phyloP scores from a whole-genome alignment of 768 basidiomycete genomes.

The Tubosaeta sp. region DNA sequence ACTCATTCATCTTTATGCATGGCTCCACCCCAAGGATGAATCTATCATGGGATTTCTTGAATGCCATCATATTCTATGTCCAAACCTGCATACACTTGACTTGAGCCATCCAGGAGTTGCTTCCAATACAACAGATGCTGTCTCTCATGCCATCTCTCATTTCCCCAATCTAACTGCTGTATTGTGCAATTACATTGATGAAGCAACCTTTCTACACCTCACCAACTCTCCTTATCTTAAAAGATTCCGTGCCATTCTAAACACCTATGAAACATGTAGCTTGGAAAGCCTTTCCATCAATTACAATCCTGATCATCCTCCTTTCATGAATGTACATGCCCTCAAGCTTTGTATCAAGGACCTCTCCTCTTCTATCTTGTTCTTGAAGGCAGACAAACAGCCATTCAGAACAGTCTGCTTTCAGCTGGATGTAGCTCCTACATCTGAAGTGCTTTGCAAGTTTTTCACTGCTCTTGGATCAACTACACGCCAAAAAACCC shows the following conservation, averaged over 20 bases:
- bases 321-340: not conserved
- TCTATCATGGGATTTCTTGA: not conserved
- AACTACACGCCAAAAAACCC: not conserved
- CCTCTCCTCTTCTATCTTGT: not conserved
- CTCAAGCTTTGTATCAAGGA: not conserved
- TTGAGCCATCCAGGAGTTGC: not conserved
- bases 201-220: not conserved
- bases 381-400: not conserved
- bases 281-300: not conserved
- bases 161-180: not conserved
- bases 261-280: too few species aligned
- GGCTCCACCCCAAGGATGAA: not conserved
- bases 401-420: not conserved
- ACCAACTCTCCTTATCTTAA: not conserved
- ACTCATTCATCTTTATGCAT: not conserved
- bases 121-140: not conserved
- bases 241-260: not conserved
- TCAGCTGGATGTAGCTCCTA: not conserved
- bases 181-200: not conserved
- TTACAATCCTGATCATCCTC: not conserved
- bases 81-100: not conserved
- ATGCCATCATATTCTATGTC: not conserved
- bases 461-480: not conserved
- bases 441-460: not conserved
- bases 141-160: not conserved